Conservation (phyloP, 768 basidiomycete species). For the Suillus bovinus region DNA sequence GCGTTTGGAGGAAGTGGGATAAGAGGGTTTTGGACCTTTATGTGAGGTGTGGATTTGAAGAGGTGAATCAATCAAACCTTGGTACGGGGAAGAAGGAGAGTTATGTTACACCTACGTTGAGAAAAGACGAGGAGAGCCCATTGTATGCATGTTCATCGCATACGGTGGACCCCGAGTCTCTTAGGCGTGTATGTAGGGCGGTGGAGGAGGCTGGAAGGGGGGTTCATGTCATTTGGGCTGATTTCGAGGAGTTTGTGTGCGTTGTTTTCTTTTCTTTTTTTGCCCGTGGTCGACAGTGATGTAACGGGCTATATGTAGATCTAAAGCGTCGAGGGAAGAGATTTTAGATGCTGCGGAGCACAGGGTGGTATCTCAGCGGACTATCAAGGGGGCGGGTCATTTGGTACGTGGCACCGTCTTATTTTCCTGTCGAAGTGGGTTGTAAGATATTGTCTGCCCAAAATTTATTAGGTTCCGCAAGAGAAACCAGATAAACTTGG, state of each 20-base stretch:
- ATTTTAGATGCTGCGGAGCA: conserved; percentile 29
- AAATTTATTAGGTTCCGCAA: conserved; percentile 24
- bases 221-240: conserved; percentile 32
- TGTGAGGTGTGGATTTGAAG: not conserved
- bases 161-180: conserved; percentile 26
- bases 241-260: conserved; percentile 31
- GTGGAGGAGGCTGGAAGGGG: conserved; percentile 18
- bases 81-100: not conserved
- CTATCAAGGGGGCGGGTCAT: conserved; percentile 30
- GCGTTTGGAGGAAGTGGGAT: conserved; percentile 5
- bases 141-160: conserved; percentile 27
- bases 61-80: not conserved
- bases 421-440: not conserved
- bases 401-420: conserved; percentile 18
- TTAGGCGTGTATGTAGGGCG: conserved; percentile 19
- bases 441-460: not conserved
- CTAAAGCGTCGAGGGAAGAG: conserved; percentile 25
- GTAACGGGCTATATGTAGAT: conserved; percentile 15
- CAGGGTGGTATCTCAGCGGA: conserved; percentile 21
- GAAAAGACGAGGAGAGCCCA: conserved; percentile 31
- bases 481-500: conserved; percentile 30
- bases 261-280: not conserved
- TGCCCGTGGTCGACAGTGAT: not conserved
- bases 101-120: conserved; percentile 23
- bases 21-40: not conserved